Evolutionary conservation across 352 stramenopile species (phyloP), one percentile per base, ranked within the genome.

Genomic region (Phytophthora citrophthora): DNA sequence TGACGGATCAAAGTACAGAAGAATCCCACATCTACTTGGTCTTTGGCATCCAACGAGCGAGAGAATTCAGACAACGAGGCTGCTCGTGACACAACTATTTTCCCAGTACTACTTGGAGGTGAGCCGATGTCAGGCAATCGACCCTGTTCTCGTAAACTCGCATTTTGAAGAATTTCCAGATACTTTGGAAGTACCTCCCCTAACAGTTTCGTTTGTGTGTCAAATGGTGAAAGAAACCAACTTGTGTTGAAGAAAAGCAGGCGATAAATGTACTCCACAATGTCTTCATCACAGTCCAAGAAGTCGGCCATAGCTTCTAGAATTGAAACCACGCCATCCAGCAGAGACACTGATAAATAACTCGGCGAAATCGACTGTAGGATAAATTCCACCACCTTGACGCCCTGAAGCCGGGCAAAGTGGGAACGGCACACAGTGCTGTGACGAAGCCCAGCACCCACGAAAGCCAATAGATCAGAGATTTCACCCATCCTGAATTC

Each of bases 1-100:
- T 94, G 79, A 10, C 87, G 75, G 29, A 92, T 76, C 31, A 94
- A 57, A 31, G 85, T 87, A 64, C 88, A 95, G 41, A 93, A 93
- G 64, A 93, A 92, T 16, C 55, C 71, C 2, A 90, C 79, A 27
- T 93, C 80, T n/a, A 84, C 72, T 44, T 74, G 71, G 16, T 70
- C 51, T 11, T 74, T 75, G 15, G 55, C 13, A 44, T 74, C 61
- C 15, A 73, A 53, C 31, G 55, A 72, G 38, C 54, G 50, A 65
- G 66, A 57, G 36, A 61, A 73, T 27, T 70, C 68, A 7, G 47
- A 64, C 26, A 70, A 23, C 29, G 57, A 68, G 52, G 50, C 15
- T 34, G 51, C 52, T 7, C 64, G 45, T 49, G 61, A 56, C 32
- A 68, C 46, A 29, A 48, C 23, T 15, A 40, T 8, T 24, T 69